phyloP scores from a whole-genome alignment of 495 filamentous ascomycete species.

The Penicillium riverlandense region DNA sequence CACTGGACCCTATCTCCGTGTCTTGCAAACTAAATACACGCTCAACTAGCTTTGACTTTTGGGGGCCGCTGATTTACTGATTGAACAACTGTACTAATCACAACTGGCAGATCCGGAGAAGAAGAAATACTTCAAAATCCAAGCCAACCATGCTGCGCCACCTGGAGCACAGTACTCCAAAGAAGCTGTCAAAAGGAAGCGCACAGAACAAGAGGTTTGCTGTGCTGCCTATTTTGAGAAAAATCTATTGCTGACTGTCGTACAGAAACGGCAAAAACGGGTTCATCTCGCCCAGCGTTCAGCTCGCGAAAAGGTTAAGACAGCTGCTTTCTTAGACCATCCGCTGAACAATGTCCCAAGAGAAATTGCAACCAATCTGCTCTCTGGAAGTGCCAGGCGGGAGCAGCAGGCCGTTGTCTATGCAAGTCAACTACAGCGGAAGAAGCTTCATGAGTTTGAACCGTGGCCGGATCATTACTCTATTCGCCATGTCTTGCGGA shows the following conservation, averaged over 20 bases:
- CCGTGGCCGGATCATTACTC: constrained; percentile 23
- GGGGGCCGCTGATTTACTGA: not conserved
- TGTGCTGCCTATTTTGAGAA: not conserved
- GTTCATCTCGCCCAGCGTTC: constrained; percentile 17
- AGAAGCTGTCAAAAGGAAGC: constrained; percentile 37
- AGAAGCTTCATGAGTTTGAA: constrained; percentile 27
- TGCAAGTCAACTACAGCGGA: constrained; percentile 25
- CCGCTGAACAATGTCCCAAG: constrained; percentile 18
- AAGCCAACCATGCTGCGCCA: constrained; percentile 40
- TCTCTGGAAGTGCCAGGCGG: constrained; percentile 10
- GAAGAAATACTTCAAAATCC: constrained; percentile 53
- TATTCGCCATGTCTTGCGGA: constrained; percentile 29
- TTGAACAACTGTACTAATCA: not conserved
- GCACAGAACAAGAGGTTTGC: constrained; percentile 28
- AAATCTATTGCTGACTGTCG: constrained; percentile 2
- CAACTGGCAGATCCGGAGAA: constrained; percentile 38
- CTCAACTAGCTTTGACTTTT: not conserved
- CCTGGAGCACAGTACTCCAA: constrained; percentile 37
- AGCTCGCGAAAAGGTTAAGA: constrained; percentile 28
- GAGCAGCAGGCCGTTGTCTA: constrained; percentile 24
- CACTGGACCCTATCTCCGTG: not conserved
- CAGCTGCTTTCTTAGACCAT: constrained; percentile 18
- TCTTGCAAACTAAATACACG: not conserved
- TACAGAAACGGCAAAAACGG: constrained; percentile 24
- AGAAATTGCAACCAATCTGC: constrained; percentile 17